Base-by-base conservation (phyloP, 768 basidiomycete species). In the Suillus cothurnatus region DNA sequence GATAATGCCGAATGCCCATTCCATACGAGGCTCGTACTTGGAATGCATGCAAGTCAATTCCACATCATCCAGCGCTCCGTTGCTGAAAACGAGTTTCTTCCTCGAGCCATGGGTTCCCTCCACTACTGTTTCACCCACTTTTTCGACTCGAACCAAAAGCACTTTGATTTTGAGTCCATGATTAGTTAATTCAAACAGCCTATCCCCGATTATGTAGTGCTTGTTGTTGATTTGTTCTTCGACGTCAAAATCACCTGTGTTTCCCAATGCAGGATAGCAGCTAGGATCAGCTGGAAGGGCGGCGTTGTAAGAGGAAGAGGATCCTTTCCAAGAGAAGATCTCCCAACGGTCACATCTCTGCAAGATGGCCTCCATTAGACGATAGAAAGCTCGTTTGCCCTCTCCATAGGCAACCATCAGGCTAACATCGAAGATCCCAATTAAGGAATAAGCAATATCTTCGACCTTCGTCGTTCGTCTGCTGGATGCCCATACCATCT, bases 401-500 rank as follows among this genome's bases (percentile, higher is more conserved):
- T 77, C 77, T 11, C 76, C 77, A 41, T 77, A 77, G 38, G 66
- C 60, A 57, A 77, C 66, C 6, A 69, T 55, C 21, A 70, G 61
- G 61, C 66, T 61, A 38, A 76, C 66, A 31, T 69, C 63, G 21
- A 77, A 74, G 31, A 77, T 61, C 21, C 76, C 77, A 12, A 66
- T 68, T 5, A 77, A 65, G 12, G 66, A 73, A 52, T 77, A 77
- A 1, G 77, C 72, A 1, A 63, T 61, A 19, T 78, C 76, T 53
- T 78, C 77, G 32, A 66, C 57, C 17, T 66, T 68, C 0, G 71
- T 76, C 11, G 76, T 78, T 56, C 68, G 67, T 60, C 76, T 73
- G 3, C 53, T 56, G 21, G 77, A 62, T 17, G 77, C 76, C 76
- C 76, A 78, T 0, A 68, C 70, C 68, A 77, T 71, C 63, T 72